Evolutionary conservation across 2,329 filamentous ascomycete species (phyloP).

Genomic region (Mycosphaerella sp.): DNA sequence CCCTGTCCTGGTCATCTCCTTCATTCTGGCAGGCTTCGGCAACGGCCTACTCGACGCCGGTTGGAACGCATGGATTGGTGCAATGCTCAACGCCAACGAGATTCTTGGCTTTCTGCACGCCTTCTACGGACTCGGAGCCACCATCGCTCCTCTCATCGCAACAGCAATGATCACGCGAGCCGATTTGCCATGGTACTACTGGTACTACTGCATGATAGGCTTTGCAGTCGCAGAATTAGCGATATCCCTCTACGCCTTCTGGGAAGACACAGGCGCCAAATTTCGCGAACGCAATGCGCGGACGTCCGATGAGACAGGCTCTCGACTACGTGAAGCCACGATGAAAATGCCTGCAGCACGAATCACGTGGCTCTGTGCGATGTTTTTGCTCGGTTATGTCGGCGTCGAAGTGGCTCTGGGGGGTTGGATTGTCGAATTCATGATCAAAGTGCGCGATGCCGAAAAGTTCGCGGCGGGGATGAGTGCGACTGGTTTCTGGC

Average conservation of each 20-base stretch:
- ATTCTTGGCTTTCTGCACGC: constrained; percentile 67
- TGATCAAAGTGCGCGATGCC: constrained; percentile 69
- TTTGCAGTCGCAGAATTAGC: constrained; percentile 52
- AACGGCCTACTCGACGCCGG: constrained; percentile 62
- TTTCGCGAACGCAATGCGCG: constrained; percentile 50
- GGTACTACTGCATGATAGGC: constrained; percentile 69
- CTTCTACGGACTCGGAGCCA: constrained; percentile 65
- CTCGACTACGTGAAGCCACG: constrained; percentile 49
- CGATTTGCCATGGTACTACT: constrained; percentile 60
- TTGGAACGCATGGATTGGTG: constrained; percentile 58
- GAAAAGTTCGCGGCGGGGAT: constrained; percentile 66
- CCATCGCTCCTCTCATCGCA: constrained; percentile 62
- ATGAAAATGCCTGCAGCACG: constrained; percentile 40
- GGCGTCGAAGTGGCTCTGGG: constrained; percentile 70
- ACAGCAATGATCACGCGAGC: constrained; percentile 65
- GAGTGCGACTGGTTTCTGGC: constrained; percentile 75
- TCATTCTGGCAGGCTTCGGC: constrained; percentile 62
- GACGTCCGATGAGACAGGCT: constrained; percentile 40
- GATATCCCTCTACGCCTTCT: constrained; percentile 53
- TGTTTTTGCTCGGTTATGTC: constrained; percentile 73
- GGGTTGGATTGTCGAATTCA: constrained; percentile 81
- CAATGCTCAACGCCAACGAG: constrained; percentile 48
- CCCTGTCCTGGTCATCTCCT: constrained; percentile 57
- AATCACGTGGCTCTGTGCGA: constrained; percentile 65
- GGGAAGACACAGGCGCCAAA: constrained; percentile 52